Evolutionary conservation across 2,329 filamentous ascomycete species (phyloP).

Genomic region (Samsoniella hepiali): DNA sequence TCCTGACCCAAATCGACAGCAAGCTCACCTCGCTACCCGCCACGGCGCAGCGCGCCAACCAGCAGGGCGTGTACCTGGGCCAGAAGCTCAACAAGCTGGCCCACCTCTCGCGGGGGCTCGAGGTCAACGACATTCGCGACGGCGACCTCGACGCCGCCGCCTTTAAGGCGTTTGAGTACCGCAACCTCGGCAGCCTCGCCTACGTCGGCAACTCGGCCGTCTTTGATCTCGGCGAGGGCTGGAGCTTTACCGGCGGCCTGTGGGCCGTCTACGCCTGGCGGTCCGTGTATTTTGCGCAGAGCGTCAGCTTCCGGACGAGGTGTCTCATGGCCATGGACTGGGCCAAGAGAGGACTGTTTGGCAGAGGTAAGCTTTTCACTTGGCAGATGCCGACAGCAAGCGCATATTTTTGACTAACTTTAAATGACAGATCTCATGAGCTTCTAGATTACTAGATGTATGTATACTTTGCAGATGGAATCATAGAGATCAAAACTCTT

Average conservation of each 20-base stretch:
- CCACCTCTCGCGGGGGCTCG: slow-evolving; percentile 69
- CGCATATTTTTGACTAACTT: background rate
- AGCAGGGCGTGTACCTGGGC: slow-evolving; percentile 90
- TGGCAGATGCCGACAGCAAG: background rate
- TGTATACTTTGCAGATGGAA: background rate
- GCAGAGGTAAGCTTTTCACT: slow-evolving; percentile 68
- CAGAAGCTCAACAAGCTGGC: slow-evolving; percentile 93
- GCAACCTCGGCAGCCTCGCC: slow-evolving; percentile 84
- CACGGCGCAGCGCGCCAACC: slow-evolving; percentile 92
- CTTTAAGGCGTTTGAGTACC: slow-evolving; percentile 94
- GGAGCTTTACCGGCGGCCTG: slow-evolving; percentile 76
- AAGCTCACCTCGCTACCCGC: slow-evolving; percentile 94
- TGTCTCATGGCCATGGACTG: slow-evolving; percentile 95
- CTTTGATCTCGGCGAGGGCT: slow-evolving; percentile 79
- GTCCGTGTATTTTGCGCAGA: slow-evolving; percentile 95
- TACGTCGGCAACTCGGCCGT: slow-evolving; percentile 96
- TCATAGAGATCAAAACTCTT: background rate
- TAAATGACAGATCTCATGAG: slow-evolving; percentile 34
- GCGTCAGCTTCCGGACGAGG: slow-evolving; percentile 86
- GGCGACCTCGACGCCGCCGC: slow-evolving; percentile 89
- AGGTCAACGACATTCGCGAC: slow-evolving; percentile 76
- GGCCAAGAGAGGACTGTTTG: slow-evolving; percentile 94
- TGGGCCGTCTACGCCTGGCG: slow-evolving; percentile 96
- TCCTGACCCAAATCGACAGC: slow-evolving; percentile 87
- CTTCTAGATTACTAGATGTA: slow-evolving; percentile 24